Conservation (phyloP, 805 yeast species). For the Spathaspora hagerdaliae region DNA sequence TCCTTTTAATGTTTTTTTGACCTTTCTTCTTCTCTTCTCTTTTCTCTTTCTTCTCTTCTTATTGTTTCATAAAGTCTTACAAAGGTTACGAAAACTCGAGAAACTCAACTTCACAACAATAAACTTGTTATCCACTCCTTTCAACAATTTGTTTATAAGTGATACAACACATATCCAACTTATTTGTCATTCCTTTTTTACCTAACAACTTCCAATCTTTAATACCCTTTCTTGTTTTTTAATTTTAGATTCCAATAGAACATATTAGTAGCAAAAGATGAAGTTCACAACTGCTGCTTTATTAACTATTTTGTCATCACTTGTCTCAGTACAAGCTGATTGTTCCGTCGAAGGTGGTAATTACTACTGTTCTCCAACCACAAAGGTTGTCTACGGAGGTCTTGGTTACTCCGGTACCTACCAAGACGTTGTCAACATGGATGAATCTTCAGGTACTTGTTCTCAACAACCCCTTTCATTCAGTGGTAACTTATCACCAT, state of each 20-base stretch:
- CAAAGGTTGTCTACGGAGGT: constrained; percentile 61
- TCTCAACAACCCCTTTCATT: constrained; percentile 52
- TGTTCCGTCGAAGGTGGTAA: constrained; percentile 62
- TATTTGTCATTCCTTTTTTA: not conserved
- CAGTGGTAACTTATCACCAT: constrained; percentile 72
- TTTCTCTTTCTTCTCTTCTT: not conserved
- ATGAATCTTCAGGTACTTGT: constrained; percentile 66
- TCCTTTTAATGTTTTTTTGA: not conserved
- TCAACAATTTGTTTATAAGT: not conserved
- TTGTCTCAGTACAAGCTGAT: constrained; percentile 21
- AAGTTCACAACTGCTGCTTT: constrained; percentile 19
- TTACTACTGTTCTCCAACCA: constrained; percentile 74
- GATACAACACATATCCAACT: not conserved
- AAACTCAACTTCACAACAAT: too few relatives aligned
- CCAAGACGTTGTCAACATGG: constrained; percentile 76
- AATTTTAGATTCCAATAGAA: too few relatives aligned
- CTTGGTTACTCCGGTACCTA: constrained; percentile 87
- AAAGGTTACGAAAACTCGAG: too few relatives aligned
- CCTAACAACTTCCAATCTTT: not conserved
- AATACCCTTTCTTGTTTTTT: too few relatives aligned
- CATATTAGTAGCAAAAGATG: constrained; percentile 10
- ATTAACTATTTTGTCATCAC: constrained; percentile 17
- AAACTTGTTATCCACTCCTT: not conserved
- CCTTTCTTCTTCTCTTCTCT: not conserved
- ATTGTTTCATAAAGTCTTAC: not conserved